A percentile compares a stretch with the other conserved stretches of the same genome.
Conservation (phyloP, 2,329 filamentous ascomycete species). For the Pseudogymnoascus sp. region DNA sequence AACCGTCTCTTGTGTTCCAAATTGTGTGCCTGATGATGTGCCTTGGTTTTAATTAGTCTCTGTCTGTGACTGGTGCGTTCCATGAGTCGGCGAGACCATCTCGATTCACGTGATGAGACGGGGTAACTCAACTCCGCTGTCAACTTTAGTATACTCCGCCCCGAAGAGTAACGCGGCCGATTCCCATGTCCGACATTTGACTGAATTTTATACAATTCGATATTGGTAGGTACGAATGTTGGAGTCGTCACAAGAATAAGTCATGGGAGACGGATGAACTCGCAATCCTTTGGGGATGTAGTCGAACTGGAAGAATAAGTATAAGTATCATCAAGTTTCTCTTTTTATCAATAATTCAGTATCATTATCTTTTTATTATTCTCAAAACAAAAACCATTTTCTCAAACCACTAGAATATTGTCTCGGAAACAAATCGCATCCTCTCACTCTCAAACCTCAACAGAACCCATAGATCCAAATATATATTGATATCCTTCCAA, state of each 20-base stretch:
- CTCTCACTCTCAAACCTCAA: neutral
- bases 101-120: neutral
- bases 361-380: neutral
- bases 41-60: neutral
- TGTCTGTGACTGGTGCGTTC: neutral
- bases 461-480: neutral
- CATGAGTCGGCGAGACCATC: neutral
- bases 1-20: neutral
- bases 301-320: neutral
- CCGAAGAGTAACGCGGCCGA: neutral
- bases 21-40: conserved; percentile 2
- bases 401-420: neutral
- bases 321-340: neutral
- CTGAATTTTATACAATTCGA: neutral
- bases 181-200: neutral
- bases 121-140: neutral
- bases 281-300: neutral
- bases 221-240: neutral
- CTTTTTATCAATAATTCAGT: neutral
- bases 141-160: neutral
- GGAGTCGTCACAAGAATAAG: neutral
- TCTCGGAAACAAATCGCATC: neutral
- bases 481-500: neutral
- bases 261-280: neutral
- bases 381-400: neutral